Conservation (phyloP, 2,329 filamentous ascomycete genomes). For the Gaeumannomyces tritici region DNA sequence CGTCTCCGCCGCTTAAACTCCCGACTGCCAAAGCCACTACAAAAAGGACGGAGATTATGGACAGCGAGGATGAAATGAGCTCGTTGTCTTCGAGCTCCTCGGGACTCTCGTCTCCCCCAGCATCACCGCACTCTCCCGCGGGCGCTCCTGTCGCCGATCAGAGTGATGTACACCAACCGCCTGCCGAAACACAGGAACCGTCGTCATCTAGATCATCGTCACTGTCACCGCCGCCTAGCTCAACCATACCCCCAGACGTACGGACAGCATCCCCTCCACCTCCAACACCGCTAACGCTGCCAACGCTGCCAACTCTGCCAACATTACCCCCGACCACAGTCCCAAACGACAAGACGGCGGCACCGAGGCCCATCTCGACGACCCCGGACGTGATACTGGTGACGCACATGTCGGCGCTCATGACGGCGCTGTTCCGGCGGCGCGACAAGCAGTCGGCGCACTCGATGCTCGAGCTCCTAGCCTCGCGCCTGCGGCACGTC, state of each 20-base stretch:
- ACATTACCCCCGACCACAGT: too few relatives aligned
- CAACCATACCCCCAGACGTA: neutral
- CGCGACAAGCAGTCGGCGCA: conserved; percentile 38
- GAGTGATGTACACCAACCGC: neutral
- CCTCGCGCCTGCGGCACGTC: conserved; percentile 33
- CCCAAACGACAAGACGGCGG: neutral
- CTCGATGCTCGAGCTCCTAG: conserved; percentile 34
- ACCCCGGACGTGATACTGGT: conserved; percentile 40
- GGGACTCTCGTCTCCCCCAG: neutral
- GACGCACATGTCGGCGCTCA: conserved; percentile 42
- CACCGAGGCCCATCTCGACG: conserved; percentile 4
- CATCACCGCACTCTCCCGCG: neutral
- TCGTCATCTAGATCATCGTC: neutral
- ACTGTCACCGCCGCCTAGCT: neutral
- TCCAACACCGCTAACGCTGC: neutral
- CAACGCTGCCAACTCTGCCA: neutral
- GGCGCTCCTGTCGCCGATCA: neutral
- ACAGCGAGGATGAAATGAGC: conserved; percentile 29
- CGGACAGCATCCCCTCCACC: neutral
- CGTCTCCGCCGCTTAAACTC: neutral
- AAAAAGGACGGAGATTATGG: conserved; percentile 18
- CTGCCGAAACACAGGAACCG: neutral
- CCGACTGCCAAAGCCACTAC: neutral
- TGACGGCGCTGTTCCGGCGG: conserved; percentile 41
- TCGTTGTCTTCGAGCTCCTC: neutral